Conservation (phyloP, 1,139 yeast genomes). For the Pichia sp. region DNA sequence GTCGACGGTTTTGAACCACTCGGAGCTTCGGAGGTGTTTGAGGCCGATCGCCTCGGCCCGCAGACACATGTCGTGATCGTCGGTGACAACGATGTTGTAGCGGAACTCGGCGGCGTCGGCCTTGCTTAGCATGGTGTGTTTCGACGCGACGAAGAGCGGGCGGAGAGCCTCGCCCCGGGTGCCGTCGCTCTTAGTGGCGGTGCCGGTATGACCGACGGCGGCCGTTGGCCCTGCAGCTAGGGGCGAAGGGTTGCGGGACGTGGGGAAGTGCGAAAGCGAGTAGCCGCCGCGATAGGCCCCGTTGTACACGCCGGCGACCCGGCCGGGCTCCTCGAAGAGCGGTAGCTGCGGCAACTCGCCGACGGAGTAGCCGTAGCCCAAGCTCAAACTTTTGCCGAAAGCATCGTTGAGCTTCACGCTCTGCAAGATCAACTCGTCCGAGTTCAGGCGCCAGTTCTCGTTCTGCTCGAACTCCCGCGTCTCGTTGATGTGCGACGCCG, state of each 20-base stretch:
- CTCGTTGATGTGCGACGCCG: conserved; percentile 52
- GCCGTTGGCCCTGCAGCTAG: too few relatives aligned
- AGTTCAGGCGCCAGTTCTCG: conserved; percentile 58
- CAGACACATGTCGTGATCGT: conserved; percentile 66
- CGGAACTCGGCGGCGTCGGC: conserved; percentile 42
- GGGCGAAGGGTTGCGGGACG: conserved; percentile 2
- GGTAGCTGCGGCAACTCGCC: conserved; percentile 20
- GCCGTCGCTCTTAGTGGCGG: conserved; percentile 6
- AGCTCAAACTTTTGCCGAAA: conserved; percentile 25
- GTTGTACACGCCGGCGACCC: conserved; percentile 16
- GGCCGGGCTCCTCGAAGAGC: conserved; percentile 16
- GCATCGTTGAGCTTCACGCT: conserved; percentile 41
- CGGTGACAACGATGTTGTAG: conserved; percentile 63
- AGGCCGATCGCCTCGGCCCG: conserved; percentile 61
- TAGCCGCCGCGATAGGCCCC: conserved; percentile 20
- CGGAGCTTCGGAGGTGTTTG: conserved; percentile 50
- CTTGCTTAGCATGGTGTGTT: conserved; percentile 19
- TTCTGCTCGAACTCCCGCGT: conserved; percentile 59
- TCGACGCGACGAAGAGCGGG: conserved; percentile 14
- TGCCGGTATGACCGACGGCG: too few relatives aligned
- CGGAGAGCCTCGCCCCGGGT: conserved; percentile 16
- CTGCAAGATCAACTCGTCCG: conserved; percentile 56
- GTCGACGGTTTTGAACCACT: conserved; percentile 56
- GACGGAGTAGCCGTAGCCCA: conserved; percentile 25
- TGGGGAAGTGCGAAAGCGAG: conserved; percentile 10